Evolutionary conservation across 2,329 filamentous ascomycete species (phyloP).

Genomic region (Fusarium sp.): DNA sequence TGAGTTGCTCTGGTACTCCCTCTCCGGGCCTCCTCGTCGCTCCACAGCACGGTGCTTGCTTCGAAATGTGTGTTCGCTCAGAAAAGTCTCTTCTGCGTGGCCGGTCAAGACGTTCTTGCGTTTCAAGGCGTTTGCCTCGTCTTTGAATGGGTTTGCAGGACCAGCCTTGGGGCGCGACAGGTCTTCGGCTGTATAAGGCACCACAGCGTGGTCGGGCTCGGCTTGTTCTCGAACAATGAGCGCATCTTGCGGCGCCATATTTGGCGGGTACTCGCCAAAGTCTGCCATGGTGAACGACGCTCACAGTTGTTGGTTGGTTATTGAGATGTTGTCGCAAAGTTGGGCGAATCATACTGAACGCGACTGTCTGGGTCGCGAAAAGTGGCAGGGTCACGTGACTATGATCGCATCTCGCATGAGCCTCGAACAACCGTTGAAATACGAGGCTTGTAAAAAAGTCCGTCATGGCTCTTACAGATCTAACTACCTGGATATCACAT

Average conservation of each 20-base stretch:
- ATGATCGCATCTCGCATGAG: conserved; percentile 25
- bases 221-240: conserved; percentile 69
- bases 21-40: conserved; percentile 68
- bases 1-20: conserved; percentile 65
- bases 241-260: conserved; percentile 74
- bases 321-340: conserved; percentile 20
- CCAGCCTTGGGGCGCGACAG: conserved; percentile 74
- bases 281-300: conserved; percentile 62
- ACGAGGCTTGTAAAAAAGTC: conserved; percentile 1
- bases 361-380: conserved; percentile 27
- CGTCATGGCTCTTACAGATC: conserved; percentile 3
- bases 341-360: conserved; percentile 11
- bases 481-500: not conserved
- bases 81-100: conserved; percentile 85
- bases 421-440: not conserved
- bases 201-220: conserved; percentile 69
- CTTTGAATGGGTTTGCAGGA: conserved; percentile 80
- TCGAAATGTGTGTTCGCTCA: conserved; percentile 92
- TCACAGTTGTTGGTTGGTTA: not conserved
- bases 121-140: conserved; percentile 71
- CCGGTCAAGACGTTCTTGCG: conserved; percentile 88
- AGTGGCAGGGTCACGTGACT: conserved; percentile 27
- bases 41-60: conserved; percentile 88
- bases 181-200: conserved; percentile 78
- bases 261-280: conserved; percentile 73